phyloP scores from a whole-genome alignment of 345 rosid species.

The Cardamine resedifolia region DNA sequence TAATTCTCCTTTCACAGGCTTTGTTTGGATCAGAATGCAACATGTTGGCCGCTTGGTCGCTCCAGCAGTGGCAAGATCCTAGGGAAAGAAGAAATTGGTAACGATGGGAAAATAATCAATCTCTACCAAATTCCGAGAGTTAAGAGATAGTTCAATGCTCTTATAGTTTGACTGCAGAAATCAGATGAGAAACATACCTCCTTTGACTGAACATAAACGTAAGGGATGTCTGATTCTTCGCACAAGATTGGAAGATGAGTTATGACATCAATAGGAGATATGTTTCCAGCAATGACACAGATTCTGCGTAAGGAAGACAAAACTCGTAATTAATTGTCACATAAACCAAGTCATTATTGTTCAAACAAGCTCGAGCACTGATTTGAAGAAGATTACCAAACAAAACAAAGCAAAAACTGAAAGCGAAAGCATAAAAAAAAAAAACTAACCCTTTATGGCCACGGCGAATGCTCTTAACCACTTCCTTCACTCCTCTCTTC shows the following conservation, averaged over 20 bases:
- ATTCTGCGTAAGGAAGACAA: constrained; percentile 49
- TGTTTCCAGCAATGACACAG: constrained; percentile 87
- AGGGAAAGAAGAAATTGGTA: constrained; percentile 12
- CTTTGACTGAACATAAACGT: constrained; percentile 75
- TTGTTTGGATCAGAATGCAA: constrained; percentile 69
- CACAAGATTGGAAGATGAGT: constrained; percentile 86
- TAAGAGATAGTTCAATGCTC: neutral
- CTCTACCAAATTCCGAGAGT: neutral
- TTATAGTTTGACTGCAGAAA: neutral
- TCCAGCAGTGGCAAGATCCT: constrained; percentile 91
- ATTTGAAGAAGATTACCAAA: neutral
- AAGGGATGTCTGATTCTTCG: constrained; percentile 76
- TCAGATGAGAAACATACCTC: constrained; percentile 50
- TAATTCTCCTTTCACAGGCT: constrained; percentile 76
- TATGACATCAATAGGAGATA: constrained; percentile 89
- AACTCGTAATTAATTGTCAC: neutral
- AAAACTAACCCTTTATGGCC: constrained; percentile 69
- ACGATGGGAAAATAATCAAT: neutral
- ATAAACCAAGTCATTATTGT: neutral
- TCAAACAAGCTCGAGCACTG: neutral
- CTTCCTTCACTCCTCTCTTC: constrained; percentile 96
- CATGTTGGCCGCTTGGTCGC: constrained; percentile 92
- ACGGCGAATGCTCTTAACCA: constrained; percentile 80
- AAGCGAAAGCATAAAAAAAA: neutral
- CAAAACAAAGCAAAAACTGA: neutral